Conservation (phyloP, 495 filamentous ascomycete genomes). For the Aspergillus sclerotiicarbonarius region DNA sequence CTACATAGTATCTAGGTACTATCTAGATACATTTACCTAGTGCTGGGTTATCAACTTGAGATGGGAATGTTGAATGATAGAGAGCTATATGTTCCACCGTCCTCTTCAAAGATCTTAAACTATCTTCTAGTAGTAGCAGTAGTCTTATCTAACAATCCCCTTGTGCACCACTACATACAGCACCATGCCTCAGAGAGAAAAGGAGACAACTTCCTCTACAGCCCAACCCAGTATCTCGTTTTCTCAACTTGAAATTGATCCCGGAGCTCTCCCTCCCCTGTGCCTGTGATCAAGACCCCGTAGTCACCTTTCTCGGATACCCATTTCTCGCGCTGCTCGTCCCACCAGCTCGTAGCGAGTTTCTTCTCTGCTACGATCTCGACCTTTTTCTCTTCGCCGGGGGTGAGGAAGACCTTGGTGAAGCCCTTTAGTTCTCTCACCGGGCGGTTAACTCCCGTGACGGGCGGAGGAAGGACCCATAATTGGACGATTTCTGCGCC, state of each 20-base stretch:
- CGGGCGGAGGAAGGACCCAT: conserved; percentile 59
- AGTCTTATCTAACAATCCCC: too few species aligned
- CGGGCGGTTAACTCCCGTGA: conserved; percentile 58
- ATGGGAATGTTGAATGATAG: too few species aligned
- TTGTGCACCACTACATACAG: too few species aligned
- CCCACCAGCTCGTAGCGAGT: conserved; percentile 76
- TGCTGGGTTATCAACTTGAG: too few species aligned
- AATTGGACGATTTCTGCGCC: conserved; percentile 80
- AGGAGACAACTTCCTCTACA: conserved; percentile 26
- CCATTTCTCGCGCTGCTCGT: conserved; percentile 68
- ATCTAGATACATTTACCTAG: too few species aligned
- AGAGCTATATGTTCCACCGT: too few species aligned
- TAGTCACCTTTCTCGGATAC: conserved; percentile 76
- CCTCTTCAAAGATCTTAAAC: too few species aligned
- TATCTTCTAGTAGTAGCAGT: too few species aligned
- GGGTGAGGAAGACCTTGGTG: conserved; percentile 68
- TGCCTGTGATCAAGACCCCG: conserved; percentile 61
- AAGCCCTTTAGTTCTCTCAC: conserved; percentile 80
- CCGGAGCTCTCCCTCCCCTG: conserved; percentile 39
- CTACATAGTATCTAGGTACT: too few species aligned
- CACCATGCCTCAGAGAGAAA: too few species aligned
- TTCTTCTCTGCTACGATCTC: conserved; percentile 66
- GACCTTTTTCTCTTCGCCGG: conserved; percentile 68
- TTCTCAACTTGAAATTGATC: conserved; percentile 51
- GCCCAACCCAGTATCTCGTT: conserved; percentile 57